Conservation (phyloP, 495 filamentous ascomycete genomes). For the Aspergillus sparsus region DNA sequence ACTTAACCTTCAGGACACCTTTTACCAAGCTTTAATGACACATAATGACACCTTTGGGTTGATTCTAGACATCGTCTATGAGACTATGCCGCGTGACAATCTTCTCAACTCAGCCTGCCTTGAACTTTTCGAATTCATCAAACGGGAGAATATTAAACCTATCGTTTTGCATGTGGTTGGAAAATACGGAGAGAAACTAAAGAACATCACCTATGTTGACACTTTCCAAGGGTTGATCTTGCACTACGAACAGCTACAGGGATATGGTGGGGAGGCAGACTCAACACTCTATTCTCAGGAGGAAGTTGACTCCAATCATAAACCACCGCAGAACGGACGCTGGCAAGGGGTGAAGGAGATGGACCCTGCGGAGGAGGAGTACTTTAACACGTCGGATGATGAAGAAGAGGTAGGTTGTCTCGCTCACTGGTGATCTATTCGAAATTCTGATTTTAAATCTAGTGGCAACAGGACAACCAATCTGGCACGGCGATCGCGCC, state of each 20-base stretch:
- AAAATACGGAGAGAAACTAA: slow-evolving; percentile 80
- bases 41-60: slow-evolving; percentile 83
- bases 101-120: slow-evolving; percentile 94
- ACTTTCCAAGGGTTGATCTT: slow-evolving; percentile 76
- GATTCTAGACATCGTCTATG: slow-evolving; percentile 82
- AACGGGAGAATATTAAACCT: slow-evolving; percentile 77
- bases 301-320: slow-evolving; percentile 47
- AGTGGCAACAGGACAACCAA: slow-evolving; percentile 42
- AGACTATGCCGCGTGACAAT: slow-evolving; percentile 95
- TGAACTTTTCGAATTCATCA: slow-evolving; percentile 92
- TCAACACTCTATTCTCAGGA: slow-evolving; percentile 53
- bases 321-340: slow-evolving; percentile 63
- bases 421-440: neutral
- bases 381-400: slow-evolving; percentile 89
- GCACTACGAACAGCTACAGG: slow-evolving; percentile 78
- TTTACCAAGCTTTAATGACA: slow-evolving; percentile 84
- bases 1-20: slow-evolving; percentile 85
- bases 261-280: slow-evolving; percentile 63
- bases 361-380: slow-evolving; percentile 87
- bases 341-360: slow-evolving; percentile 81
- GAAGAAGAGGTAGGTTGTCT: slow-evolving; percentile 68
- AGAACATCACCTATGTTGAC: slow-evolving; percentile 79
- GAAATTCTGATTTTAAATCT: slow-evolving; percentile 22
- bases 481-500: slow-evolving; percentile 25
- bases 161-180: slow-evolving; percentile 84